These are phyloP conservation scores for Microcera coccophila DNA, from an alignment of 2,329 filamentous ascomycete species.

Conservation along the genomic window DNA sequence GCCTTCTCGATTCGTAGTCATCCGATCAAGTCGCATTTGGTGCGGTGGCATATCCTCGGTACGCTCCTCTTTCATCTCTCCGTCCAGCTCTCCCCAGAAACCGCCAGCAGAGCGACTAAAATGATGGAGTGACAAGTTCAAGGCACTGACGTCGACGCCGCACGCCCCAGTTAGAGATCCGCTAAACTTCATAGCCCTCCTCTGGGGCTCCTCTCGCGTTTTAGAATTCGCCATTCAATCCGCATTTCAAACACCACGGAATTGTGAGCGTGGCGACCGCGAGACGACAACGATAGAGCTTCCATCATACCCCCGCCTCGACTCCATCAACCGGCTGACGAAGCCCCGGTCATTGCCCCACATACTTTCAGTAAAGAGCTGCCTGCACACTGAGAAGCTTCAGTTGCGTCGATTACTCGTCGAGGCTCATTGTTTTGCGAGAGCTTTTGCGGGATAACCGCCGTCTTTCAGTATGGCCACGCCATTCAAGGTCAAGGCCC, in stretches of 20 bases:
- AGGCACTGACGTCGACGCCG: slow-evolving; percentile 49
- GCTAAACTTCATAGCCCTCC: slow-evolving; percentile 31
- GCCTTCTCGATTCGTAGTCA: not conserved
- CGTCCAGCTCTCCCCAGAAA: not conserved
- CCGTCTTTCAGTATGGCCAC: slow-evolving; percentile 59
- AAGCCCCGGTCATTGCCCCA: slow-evolving; percentile 30
- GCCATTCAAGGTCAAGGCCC: slow-evolving; percentile 89
- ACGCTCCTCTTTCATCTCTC: not conserved
- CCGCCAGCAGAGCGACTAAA: not conserved
- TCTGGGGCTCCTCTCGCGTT: slow-evolving; percentile 9
- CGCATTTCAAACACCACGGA: slow-evolving; percentile 3
- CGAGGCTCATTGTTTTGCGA: slow-evolving; percentile 28
- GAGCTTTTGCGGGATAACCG: slow-evolving; percentile 19
- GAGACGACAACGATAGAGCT: not conserved
- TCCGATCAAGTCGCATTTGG: not conserved
- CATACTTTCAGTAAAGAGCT: slow-evolving; percentile 25
- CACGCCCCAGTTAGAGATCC: slow-evolving; percentile 35
- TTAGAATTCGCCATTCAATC: slow-evolving; percentile 4
- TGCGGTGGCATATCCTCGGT: not conserved
- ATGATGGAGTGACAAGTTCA: slow-evolving; percentile 18
- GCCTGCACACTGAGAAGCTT: slow-evolving; percentile 24
- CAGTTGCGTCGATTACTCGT: slow-evolving; percentile 23
- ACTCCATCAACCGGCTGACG: slow-evolving; percentile 27
- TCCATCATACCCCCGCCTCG: slow-evolving; percentile 17
- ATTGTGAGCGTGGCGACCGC: not conserved